These are phyloP conservation scores for Trametes sanguinea DNA, from an alignment of 768 basidiomycete species.

Conservation along the genomic window DNA sequence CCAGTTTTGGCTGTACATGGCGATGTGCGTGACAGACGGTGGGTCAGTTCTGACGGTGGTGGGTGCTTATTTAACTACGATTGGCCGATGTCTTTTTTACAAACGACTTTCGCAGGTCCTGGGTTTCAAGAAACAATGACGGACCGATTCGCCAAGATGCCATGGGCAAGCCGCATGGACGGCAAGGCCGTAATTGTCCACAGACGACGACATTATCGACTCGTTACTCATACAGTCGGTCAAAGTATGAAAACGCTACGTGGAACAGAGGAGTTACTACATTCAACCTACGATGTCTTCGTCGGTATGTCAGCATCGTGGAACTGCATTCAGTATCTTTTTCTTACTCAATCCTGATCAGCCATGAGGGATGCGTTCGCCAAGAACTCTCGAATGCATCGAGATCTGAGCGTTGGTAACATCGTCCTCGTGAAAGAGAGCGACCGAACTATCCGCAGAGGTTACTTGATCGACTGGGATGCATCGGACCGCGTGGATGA, in stretches of 20 bases:
- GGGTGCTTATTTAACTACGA: no score
- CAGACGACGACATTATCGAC: neutral
- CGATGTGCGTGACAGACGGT: neutral
- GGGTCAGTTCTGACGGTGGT: neutral
- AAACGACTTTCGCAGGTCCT: no score
- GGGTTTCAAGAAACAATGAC: neutral
- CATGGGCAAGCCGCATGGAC: neutral
- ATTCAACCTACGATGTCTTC: neutral
- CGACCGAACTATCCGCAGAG: neutral
- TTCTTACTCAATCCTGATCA: neutral
- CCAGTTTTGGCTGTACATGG: slow-evolving; percentile 3
- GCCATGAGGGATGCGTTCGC: slow-evolving; percentile 7
- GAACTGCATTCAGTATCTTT: neutral
- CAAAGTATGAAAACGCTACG: neutral
- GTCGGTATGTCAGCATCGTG: neutral
- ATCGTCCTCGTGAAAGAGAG: slow-evolving; percentile 4
- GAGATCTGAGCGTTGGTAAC: slow-evolving; percentile 14
- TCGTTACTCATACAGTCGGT: neutral
- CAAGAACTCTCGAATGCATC: slow-evolving; percentile 1
- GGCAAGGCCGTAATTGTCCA: neutral
- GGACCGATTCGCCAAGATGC: neutral
- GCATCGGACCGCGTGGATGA: neutral
- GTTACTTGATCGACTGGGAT: slow-evolving; percentile 17
- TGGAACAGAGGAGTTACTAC: slow-evolving; percentile 12
- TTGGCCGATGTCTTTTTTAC: no score